A percentile compares a stretch with the other conserved stretches of the same genome.
Conservation (phyloP, 371 early-diverging fungal species). For the Mucor velutinosus region DNA sequence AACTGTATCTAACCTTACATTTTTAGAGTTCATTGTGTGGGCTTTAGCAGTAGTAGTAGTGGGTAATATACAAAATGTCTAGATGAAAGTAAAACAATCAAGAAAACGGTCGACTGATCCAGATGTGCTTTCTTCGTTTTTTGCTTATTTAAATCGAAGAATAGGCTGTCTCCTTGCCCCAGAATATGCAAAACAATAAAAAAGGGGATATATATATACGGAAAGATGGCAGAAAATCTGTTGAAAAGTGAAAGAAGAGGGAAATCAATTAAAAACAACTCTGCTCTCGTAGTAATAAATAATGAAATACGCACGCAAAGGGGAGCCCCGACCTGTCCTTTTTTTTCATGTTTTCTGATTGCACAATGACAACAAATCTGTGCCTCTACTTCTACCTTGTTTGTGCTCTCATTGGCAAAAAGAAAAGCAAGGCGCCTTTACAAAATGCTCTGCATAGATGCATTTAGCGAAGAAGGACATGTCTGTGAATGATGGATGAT, state of each 20-base stretch:
- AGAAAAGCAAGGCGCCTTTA: not conserved
- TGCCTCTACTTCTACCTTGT: not conserved
- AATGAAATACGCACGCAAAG: not conserved
- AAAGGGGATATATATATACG: not conserved
- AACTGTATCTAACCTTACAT: not conserved
- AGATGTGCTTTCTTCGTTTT: not conserved
- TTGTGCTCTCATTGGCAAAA: not conserved
- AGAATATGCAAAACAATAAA: not conserved
- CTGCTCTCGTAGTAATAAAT: not conserved
- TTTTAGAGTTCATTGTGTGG: not conserved
- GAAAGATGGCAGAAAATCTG: not conserved
- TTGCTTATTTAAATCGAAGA: not conserved
- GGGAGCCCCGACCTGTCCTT: not conserved
- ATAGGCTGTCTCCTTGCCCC: not conserved
- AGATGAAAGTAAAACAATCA: not conserved
- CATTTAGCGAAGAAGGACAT: too few relatives aligned
- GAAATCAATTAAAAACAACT: not conserved
- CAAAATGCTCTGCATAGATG: too few relatives aligned
- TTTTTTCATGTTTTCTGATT: not conserved
- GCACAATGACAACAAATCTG: not conserved
- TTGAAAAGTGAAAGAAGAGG: not conserved
- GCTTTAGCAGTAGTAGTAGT: not conserved
- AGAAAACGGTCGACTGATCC: not conserved
- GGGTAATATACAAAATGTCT: not conserved
- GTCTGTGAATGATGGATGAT: too few relatives aligned